A percentile compares a stretch with the other conserved stretches of the same genome.
These are phyloP conservation scores for Yamadazyma akitaensis DNA, from an alignment of 805 yeast genomes.

Conservation along the genomic window DNA sequence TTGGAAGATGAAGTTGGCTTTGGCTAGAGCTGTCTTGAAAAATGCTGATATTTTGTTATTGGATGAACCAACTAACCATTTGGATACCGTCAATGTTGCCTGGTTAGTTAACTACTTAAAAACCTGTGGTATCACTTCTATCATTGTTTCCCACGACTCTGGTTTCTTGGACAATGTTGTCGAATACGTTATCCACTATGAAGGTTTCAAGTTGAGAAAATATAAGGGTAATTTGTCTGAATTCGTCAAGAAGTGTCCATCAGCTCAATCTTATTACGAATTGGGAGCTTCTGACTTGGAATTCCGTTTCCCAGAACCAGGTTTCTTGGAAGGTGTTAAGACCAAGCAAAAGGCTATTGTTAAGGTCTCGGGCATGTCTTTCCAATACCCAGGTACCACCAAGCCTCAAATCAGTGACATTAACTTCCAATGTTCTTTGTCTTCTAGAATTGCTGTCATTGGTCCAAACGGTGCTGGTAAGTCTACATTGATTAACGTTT, in stretches of 20 bases:
- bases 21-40: constrained; percentile 98
- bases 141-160: constrained; percentile 98
- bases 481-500: constrained; percentile 96
- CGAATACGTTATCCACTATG: constrained; percentile 99
- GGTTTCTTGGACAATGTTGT: constrained; percentile 98
- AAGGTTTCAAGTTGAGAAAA: constrained; percentile 99
- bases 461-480: constrained; percentile 99
- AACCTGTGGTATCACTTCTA: constrained; percentile 98
- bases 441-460: constrained; percentile 99
- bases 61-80: constrained; percentile 99
- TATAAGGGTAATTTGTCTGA: constrained; percentile 99
- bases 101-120: constrained; percentile 99
- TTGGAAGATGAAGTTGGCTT: constrained; percentile 99
- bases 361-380: constrained; percentile 93
- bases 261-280: constrained; percentile 98
- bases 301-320: constrained; percentile 99
- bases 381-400: constrained; percentile 99
- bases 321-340: constrained; percentile 99
- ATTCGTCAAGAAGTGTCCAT: constrained; percentile 97
- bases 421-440: constrained; percentile 97
- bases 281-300: constrained; percentile 97
- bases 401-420: constrained; percentile 92
- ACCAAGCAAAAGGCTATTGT: constrained; percentile 99
- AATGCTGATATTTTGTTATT: constrained; percentile 96
- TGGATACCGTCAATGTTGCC: constrained; percentile 99